Evolutionary conservation across 2,329 filamentous ascomycete species (phyloP), one percentile per base, ranked within the genome.

Genomic region (Aspergillus sp.): DNA sequence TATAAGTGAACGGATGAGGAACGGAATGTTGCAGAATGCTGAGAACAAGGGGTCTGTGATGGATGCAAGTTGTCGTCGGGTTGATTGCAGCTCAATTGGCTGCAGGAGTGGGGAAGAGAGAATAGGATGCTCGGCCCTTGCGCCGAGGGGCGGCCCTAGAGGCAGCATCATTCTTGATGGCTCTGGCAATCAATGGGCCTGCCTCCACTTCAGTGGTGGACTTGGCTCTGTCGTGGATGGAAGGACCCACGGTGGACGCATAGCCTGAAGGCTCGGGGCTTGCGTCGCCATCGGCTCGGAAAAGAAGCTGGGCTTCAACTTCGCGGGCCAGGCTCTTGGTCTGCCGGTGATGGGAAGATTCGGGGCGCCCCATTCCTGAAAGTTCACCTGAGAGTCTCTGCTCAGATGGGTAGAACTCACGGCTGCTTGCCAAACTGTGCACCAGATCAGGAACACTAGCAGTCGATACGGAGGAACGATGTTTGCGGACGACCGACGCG

Each of bases 391-490:
- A 64, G 54, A 59, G 67, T 50, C 62, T 52, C 30, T 63, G 67
- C 52, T 70, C 68, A 30, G 62, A 71, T 27, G 64, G 65, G 65
- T 69, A 68, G 57, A 69, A 69, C 62, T 80, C 78, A 36, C 77
- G 74, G 65, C 77, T 78, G 64, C 67, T 77, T 49, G 69, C 72
- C 8, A 77, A 68, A 55, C 76, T 78, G 56, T 78, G 73, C 27
- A 80, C 68, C 41, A 81, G 68, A 47, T 82, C 80, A 1, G 79
- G 80, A 15, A 81, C 73, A 60, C 76, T 80, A 21, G 71, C 74
- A 17, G 78, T 78, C 2, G 80, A 82, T 27, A 78, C 72, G 2
- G 78, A 80, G 3, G 79, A 81, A 57, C 79, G 77, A 64, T 80
- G 79, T 58, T 80, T 81, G 50, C 78, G 77, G 41, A 74, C 76